Conservation (phyloP, 805 yeast species). For the Lipomyces oligophaga region DNA sequence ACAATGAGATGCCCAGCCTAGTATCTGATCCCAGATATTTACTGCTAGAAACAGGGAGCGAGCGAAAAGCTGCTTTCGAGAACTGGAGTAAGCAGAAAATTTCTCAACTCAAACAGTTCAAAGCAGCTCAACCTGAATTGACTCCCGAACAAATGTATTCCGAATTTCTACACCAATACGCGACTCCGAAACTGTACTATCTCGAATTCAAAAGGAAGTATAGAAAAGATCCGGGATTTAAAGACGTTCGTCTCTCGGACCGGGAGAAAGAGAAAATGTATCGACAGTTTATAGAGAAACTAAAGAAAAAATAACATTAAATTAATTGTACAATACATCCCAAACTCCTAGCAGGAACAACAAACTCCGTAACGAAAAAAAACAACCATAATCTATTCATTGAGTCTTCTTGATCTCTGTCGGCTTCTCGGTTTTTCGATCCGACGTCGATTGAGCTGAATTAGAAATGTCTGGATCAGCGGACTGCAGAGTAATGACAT, state of each 20-base stretch:
- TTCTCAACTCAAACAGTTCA: constrained; percentile 9
- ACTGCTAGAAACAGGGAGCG: constrained; percentile 36
- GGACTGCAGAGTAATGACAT: too few species aligned
- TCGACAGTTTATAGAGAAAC: constrained; percentile 35
- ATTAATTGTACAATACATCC: neutral
- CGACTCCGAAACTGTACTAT: constrained; percentile 37
- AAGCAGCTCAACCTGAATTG: constrained; percentile 8
- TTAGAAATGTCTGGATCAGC: too few species aligned
- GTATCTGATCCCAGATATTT: constrained; percentile 45
- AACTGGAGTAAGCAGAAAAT: constrained; percentile 42
- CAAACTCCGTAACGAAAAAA: neutral
- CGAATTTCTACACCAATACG: constrained; percentile 33
- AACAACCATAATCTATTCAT: neutral
- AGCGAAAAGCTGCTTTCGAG: constrained; percentile 44
- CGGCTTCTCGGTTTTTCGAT: too few species aligned
- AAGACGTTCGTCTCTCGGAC: constrained; percentile 34
- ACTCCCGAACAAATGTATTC: constrained; percentile 33
- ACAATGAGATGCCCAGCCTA: constrained; percentile 42
- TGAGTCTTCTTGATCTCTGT: too few species aligned
- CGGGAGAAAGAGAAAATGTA: constrained; percentile 41
- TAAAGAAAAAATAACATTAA: constrained; percentile 1
- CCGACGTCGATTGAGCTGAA: too few species aligned
- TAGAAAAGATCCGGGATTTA: constrained; percentile 34
- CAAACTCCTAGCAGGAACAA: neutral
- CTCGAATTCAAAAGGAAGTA: constrained; percentile 42